Evolutionary conservation across 1,284 basidiomycete genomes (phyloP).

Genomic region (Cutaneotrichosporon cutaneum): DNA sequence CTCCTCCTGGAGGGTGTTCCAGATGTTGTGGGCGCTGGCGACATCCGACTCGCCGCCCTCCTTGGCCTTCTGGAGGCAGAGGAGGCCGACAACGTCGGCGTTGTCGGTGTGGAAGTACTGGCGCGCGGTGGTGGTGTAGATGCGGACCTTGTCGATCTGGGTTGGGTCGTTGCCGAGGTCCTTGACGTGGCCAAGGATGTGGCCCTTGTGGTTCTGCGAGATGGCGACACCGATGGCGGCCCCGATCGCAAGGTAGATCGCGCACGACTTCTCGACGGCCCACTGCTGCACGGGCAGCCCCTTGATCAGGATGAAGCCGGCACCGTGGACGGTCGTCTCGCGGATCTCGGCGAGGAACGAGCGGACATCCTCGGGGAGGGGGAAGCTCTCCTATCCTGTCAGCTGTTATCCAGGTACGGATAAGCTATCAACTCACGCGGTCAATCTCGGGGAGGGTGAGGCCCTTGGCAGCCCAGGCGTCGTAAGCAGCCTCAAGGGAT

Average conservation of each 20-base stretch:
- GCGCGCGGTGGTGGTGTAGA: constrained; percentile 53
- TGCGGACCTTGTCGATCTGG: constrained; percentile 54
- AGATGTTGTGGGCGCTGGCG: constrained; percentile 53
- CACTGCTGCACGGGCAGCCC: constrained; percentile 51
- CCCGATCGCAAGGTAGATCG: constrained; percentile 53
- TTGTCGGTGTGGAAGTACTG: constrained; percentile 53
- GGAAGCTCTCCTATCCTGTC: constrained; percentile 32
- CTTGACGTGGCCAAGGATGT: constrained; percentile 55
- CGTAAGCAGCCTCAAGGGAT: constrained; percentile 36
- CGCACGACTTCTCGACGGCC: constrained; percentile 47
- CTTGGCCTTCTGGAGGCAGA: constrained; percentile 54
- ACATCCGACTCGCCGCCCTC: constrained; percentile 58
- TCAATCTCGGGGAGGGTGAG: constrained; percentile 33
- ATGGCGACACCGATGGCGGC: constrained; percentile 48
- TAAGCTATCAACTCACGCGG: constrained; percentile 32
- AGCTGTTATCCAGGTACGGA: neutral
- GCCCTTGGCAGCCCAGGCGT: constrained; percentile 28
- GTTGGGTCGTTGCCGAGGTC: constrained; percentile 54
- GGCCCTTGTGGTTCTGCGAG: constrained; percentile 53
- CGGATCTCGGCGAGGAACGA: constrained; percentile 32
- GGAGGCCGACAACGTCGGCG: constrained; percentile 52
- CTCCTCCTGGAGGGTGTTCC: constrained; percentile 53
- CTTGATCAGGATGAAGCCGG: constrained; percentile 54
- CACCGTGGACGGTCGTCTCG: constrained; percentile 38
- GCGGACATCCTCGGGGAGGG: constrained; percentile 23